These are phyloP conservation scores for Dentipellis sp. DNA, from an alignment of 768 basidiomycete species.

Conservation along the genomic window DNA sequence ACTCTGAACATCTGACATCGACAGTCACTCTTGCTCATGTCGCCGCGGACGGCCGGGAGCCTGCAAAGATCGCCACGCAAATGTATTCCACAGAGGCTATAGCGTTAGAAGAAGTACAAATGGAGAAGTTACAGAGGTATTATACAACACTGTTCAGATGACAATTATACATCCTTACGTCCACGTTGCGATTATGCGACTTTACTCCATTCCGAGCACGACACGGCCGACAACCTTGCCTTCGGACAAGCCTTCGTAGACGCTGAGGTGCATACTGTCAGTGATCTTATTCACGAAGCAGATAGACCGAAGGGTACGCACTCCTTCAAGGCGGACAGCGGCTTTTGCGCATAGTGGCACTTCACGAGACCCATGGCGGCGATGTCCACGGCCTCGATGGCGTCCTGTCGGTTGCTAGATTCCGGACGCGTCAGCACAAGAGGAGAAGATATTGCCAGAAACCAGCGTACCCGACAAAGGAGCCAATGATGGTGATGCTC, in stretches of 20 bases:
- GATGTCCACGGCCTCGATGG: slow-evolving; percentile 70
- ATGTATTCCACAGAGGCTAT: too few species aligned
- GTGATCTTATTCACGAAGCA: neutral
- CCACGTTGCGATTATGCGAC: neutral
- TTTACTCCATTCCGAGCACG: slow-evolving; percentile 31
- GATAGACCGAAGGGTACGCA: slow-evolving; percentile 23
- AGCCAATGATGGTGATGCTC: slow-evolving; percentile 46
- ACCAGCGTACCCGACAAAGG: slow-evolving; percentile 25
- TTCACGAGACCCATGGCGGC: slow-evolving; percentile 65
- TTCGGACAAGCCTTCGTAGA: slow-evolving; percentile 30
- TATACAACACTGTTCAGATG: too few species aligned
- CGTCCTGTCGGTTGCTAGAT: slow-evolving; percentile 74
- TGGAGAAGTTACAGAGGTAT: too few species aligned
- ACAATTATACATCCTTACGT: too few species aligned
- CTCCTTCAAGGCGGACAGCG: slow-evolving; percentile 42
- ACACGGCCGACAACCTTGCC: slow-evolving; percentile 42
- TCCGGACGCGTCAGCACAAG: slow-evolving; percentile 23
- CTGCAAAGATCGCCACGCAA: too few species aligned
- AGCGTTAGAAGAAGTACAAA: too few species aligned
- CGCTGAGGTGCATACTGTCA: slow-evolving; percentile 15
- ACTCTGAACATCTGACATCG: too few species aligned
- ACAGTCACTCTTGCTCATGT: too few species aligned
- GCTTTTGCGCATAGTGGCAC: slow-evolving; percentile 38
- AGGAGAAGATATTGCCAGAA: slow-evolving; percentile 1
- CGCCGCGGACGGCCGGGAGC: too few species aligned